These are phyloP conservation scores for Phyllosticta citriasiana DNA, from an alignment of 2,329 filamentous ascomycete genomes.

Conservation along the genomic window DNA sequence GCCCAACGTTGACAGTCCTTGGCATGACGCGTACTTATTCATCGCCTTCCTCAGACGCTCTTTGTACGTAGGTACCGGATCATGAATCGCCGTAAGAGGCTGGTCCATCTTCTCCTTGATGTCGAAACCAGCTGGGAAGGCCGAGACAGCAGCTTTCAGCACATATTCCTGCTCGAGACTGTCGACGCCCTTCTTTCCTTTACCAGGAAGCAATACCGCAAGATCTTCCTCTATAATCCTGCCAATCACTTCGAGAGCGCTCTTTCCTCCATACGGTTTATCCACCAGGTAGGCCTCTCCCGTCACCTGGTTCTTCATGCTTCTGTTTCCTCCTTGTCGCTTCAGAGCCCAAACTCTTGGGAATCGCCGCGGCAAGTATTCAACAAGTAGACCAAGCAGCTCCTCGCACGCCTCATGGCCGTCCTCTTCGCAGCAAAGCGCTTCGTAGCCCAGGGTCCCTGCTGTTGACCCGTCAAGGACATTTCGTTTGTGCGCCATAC, in stretches of 20 bases:
- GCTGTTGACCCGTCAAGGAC: not conserved
- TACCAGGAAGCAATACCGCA: not conserved
- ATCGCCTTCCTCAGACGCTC: constrained; percentile 7
- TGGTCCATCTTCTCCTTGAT: constrained; percentile 4
- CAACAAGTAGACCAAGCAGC: not conserved
- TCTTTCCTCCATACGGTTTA: not conserved
- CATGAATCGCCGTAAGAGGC: constrained; percentile 2
- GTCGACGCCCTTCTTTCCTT: not conserved
- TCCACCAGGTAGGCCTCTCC: not conserved
- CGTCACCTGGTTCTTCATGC: not conserved
- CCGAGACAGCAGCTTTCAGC: constrained; percentile 4
- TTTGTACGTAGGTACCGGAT: constrained; percentile 5
- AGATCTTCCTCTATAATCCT: constrained; percentile 5
- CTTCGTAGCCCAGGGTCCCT: not conserved
- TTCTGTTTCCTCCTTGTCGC: not conserved
- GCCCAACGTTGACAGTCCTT: not conserved
- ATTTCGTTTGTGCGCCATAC: constrained; percentile 1
- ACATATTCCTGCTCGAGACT: constrained; percentile 1
- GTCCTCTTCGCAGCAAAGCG: constrained; percentile 1
- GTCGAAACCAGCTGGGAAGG: constrained; percentile 6
- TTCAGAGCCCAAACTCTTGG: not conserved
- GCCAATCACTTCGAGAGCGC: not conserved
- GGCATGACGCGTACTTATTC: constrained; percentile 1
- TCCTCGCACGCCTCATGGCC: not conserved
- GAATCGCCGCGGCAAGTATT: constrained; percentile 3